Evolutionary conservation across 1,284 basidiomycete species (phyloP).

Genomic region (Caloboletus firmus): DNA sequence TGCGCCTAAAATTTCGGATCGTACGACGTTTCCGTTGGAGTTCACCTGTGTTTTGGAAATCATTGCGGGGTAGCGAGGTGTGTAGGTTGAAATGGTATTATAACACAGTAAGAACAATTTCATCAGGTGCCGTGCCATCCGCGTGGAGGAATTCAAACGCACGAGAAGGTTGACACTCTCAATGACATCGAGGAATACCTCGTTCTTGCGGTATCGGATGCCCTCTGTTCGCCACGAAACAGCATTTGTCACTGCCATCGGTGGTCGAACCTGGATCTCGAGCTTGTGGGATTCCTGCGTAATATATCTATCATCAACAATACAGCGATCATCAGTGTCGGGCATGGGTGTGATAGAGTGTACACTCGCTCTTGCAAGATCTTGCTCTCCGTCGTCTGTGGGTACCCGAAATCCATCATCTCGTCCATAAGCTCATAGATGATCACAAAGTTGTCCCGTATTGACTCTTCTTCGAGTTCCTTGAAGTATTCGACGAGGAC

Average conservation of each 20-base stretch:
- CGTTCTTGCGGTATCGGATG: constrained; percentile 97
- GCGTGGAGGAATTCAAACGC: constrained; percentile 28
- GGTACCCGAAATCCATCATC: constrained; percentile 99
- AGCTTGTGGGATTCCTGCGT: constrained; percentile 99
- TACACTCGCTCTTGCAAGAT: constrained; percentile 88
- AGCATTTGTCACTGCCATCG: constrained; percentile 98
- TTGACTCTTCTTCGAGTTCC: constrained; percentile 98
- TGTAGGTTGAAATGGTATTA: neutral
- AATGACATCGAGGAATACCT: constrained; percentile 98
- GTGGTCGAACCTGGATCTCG: constrained; percentile 93
- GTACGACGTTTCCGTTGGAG: constrained; percentile 94
- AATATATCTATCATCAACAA: constrained; percentile 73
- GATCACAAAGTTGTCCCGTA: constrained; percentile 98
- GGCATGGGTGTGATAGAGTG: neutral
- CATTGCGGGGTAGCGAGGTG: neutral
- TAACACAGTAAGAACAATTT: neutral
- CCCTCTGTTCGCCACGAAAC: constrained; percentile 99
- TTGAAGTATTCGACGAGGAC: constrained; percentile 99
- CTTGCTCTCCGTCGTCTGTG: constrained; percentile 99
- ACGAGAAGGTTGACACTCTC: constrained; percentile 97
- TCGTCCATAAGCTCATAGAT: constrained; percentile 98
- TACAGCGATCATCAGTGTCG: neutral
- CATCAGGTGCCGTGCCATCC: neutral
- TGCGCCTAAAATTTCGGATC: constrained; percentile 95
- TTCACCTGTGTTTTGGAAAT: constrained; percentile 68